Evolutionary conservation across 1,284 basidiomycete genomes (phyloP), one percentile per base, ranked within the genome.

Genomic region (Veloporphyrellus conicus): DNA sequence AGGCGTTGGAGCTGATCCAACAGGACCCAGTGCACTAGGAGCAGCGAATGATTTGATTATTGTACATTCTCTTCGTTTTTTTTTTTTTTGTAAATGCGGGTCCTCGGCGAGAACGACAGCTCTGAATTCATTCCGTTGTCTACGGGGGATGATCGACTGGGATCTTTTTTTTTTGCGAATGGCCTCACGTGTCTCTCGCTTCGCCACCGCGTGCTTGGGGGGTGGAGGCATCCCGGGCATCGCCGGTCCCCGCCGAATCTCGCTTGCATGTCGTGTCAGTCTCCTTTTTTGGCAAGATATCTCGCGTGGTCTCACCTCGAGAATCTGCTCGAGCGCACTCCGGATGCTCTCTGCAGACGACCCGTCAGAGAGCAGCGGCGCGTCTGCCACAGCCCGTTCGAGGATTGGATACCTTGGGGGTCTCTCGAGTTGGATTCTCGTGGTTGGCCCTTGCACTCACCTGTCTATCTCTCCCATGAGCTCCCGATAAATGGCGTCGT

Each of bases 391-490:
- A 4, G 83, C 80, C 14, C 81, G 78, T 51, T 84, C 82, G 10
- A 87, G 74, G 18, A 55, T 52, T 14, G 58, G 56, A 41, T 55
- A 53, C 29, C 52, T 58, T 42, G n/a, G n/a, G n/a, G n/a, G n/a
- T n/a, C n/a, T n/a, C n/a, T n/a, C n/a, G n/a, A n/a, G n/a, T n/a
- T n/a, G n/a, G n/a, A n/a, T n/a, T n/a, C n/a, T n/a, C n/a, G n/a
- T n/a, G n/a, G n/a, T n/a, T n/a, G n/a, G n/a, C n/a, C n/a, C n/a
- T n/a, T n/a, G n/a, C 6, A 46, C 67, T 46, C 45, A 82, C 84
- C 85, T 75, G 62, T 86, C 82, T 31, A 88, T 70, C 60, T 88
- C 84, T 41, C 84, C 81, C 70, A 82, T 74, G 12, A 88, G 67
- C 54, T 86, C 84, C 45, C 75, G 68, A 46, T 79, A 71, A 19